A percentile compares a stretch with the other conserved stretches of the same genome.
phyloP scores from a whole-genome alignment of 2,329 filamentous ascomycete genomes.

The Aureobasidium sp. region DNA sequence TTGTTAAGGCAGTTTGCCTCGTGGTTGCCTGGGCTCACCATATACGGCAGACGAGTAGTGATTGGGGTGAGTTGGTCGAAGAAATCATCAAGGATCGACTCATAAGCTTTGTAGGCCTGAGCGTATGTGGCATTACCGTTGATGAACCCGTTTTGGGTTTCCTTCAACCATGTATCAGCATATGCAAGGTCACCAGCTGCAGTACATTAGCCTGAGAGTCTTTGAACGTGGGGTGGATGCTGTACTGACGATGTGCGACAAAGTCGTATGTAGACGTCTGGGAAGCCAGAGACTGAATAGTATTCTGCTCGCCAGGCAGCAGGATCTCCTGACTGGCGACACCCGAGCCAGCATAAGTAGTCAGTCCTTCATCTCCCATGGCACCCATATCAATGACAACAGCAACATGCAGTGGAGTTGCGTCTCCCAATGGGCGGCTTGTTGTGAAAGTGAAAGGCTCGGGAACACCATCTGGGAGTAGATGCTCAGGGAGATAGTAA shows the following conservation, averaged over 20 bases:
- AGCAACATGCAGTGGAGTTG: not conserved
- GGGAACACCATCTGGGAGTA: not conserved
- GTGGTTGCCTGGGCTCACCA: not conserved
- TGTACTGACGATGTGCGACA: not conserved
- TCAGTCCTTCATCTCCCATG: not conserved
- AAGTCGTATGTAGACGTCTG: not conserved
- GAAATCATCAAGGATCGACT: not conserved
- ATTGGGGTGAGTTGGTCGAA: not conserved
- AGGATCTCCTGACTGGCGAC: not conserved
- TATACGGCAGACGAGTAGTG: not conserved
- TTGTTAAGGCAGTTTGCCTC: not conserved
- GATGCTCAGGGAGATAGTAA: not conserved
- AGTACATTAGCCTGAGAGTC: not conserved
- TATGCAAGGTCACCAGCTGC: not conserved
- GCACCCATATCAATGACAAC: not conserved
- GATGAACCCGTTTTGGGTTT: not conserved
- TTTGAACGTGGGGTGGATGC: not conserved
- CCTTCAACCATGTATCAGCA: not conserved
- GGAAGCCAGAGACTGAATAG: not conserved
- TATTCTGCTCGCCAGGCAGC: not conserved
- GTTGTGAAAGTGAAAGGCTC: not conserved
- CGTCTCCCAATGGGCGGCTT: not conserved
- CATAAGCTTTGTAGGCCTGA: not conserved
- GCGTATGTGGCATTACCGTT: not conserved
- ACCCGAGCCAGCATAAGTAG: not conserved